Conservation (phyloP, 768 basidiomycete species). For the Russula ochroleuca region DNA sequence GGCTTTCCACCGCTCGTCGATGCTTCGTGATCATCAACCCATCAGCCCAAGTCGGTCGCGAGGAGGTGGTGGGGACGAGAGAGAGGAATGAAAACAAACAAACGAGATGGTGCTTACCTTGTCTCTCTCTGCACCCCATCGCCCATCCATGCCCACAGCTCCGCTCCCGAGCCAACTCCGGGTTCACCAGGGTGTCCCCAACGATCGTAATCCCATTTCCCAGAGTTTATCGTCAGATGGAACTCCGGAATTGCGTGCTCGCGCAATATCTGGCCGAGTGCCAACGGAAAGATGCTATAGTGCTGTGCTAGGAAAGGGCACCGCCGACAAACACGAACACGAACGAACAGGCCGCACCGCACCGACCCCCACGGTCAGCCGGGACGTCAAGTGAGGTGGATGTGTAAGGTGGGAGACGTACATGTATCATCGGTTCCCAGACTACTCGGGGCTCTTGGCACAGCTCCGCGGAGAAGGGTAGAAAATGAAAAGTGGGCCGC, state of each 20-base stretch:
- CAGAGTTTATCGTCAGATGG: constrained; percentile 85
- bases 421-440: constrained; percentile 45
- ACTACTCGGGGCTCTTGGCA: constrained; percentile 53
- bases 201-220: constrained; percentile 81
- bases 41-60: neutral
- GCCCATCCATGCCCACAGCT: constrained; percentile 92
- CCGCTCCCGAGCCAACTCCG: constrained; percentile 79
- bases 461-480: constrained; percentile 51
- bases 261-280: constrained; percentile 81
- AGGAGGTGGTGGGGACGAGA: too few relatives aligned
- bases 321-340: too few relatives aligned
- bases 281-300: constrained; percentile 80
- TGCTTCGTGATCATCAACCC: constrained; percentile 37
- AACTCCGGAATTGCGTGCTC: constrained; percentile 84
- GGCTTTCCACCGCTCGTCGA: constrained; percentile 76
- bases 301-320: constrained; percentile 67
- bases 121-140: constrained; percentile 41
- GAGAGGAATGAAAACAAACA: too few relatives aligned
- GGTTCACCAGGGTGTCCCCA: constrained; percentile 80
- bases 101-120: too few relatives aligned
- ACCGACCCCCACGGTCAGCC: neutral
- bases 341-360: too few relatives aligned
- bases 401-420: constrained; percentile 11
- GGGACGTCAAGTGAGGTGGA: neutral
- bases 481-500: constrained; percentile 77